Evolutionary conservation across 345 rosid species (phyloP), one percentile per base, ranked within the genome.

Genomic region (Lepidium aucheri): DNA sequence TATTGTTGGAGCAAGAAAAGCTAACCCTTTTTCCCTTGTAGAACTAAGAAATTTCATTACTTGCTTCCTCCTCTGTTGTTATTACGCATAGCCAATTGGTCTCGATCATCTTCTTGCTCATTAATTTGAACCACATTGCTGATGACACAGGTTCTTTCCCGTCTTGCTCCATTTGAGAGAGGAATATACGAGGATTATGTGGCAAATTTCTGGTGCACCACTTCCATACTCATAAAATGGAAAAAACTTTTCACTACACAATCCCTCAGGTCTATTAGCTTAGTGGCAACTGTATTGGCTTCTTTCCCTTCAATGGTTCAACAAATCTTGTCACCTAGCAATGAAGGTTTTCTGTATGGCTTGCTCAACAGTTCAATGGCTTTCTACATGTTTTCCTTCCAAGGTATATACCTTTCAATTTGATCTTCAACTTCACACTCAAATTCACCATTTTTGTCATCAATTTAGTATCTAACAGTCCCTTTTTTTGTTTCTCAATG

Each of bases 181-280:
- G 97, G 99, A 47, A 79, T 94, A 83, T 94, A 94, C 6, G 97
- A 94, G 82, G 97, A 94, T 71, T 88, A 90, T 69, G 97, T 94
- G 33, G 97, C 97, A 34, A 90, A 90, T 77, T 88, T 94, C 77
- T 94, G 97, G 99, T 94, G 99, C 74, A 73, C 93, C 34, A 73
- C 89, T 20, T 90, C 95, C 17, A 56, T 86, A 63, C 65, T 94
- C 55, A 76, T 90, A 30, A 94, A 94, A 79, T 90, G 97, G 97
- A 94, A 94, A 74, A 85, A 72, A 54, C 74, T 86, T 42, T 90
- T 84, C 75, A 69, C 84, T 28, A 81, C 86, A 44, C 84, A 46
- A 28, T 76, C 83, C 9, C 80, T 86, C 70, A 88, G 72, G 78
- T 50, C 72, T 35, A 22, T 94, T 33, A 85, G 95, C 85, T 78